Percentiles rank a stretch among this genome's conserved stretches.
These are phyloP conservation scores for Hemileia vastatrix DNA, from an alignment of 1,284 basidiomycete genomes.

Conservation along the genomic window DNA sequence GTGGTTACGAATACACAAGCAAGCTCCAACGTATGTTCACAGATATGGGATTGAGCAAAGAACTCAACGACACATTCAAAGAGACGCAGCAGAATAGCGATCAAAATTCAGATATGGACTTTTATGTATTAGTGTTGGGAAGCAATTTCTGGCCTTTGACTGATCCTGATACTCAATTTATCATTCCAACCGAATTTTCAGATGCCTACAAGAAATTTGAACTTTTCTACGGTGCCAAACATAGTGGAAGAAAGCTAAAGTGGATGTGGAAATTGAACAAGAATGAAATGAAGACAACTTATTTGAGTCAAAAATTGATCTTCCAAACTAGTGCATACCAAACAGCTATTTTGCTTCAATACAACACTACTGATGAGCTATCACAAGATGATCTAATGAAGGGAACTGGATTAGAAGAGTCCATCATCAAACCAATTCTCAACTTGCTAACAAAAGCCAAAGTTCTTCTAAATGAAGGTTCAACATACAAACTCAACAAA, in stretches of 20 bases:
- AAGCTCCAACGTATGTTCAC: constrained; percentile 98
- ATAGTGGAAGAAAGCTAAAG: constrained; percentile 84
- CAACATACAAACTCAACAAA: constrained; percentile 80
- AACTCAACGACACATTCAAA: constrained; percentile 92
- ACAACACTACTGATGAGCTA: constrained; percentile 82
- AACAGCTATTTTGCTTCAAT: constrained; percentile 85
- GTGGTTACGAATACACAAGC: constrained; percentile 97
- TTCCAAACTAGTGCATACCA: constrained; percentile 92
- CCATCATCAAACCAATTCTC: constrained; percentile 73
- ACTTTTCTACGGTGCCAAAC: constrained; percentile 85
- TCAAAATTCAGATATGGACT: constrained; percentile 58
- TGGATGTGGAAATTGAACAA: constrained; percentile 98
- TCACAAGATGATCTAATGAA: constrained; percentile 67
- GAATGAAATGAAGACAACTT: constrained; percentile 87
- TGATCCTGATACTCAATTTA: constrained; percentile 71
- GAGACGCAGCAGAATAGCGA: constrained; percentile 79
- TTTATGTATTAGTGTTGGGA: constrained; percentile 85
- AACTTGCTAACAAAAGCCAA: constrained; percentile 77
- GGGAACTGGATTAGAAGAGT: constrained; percentile 73
- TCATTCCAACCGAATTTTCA: constrained; percentile 76
- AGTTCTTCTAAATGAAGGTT: constrained; percentile 67
- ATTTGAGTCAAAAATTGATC: constrained; percentile 91
- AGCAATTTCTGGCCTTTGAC: constrained; percentile 95
- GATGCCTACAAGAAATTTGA: constrained; percentile 83
- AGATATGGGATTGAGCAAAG: constrained; percentile 94